A percentile compares a stretch with the other conserved stretches of the same genome.
These are phyloP conservation scores for Plasmopara muralis DNA, from an alignment of 352 stramenopile genomes.

Conservation along the genomic window DNA sequence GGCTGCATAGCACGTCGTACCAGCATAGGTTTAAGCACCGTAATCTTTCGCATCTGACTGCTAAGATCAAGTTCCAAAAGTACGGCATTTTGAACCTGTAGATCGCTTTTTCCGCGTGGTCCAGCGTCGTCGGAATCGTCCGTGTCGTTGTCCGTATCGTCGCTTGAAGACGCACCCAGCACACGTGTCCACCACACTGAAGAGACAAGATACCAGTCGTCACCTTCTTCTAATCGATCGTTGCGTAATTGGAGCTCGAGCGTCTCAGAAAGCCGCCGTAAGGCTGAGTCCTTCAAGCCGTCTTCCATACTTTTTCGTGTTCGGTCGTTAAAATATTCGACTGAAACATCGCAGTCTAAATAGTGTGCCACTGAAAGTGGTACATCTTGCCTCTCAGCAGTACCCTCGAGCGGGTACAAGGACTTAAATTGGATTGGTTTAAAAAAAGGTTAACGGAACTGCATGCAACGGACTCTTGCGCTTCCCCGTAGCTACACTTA, in stretches of 20 bases:
- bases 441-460: too few relatives aligned
- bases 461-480: too few relatives aligned
- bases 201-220: conserved; percentile 58
- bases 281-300: not conserved
- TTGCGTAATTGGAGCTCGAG: conserved; percentile 26
- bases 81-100: conserved; percentile 33
- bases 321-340: not conserved
- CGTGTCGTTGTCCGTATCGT: conserved; percentile 19
- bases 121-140: conserved; percentile 30
- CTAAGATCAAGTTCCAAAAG: conserved; percentile 49
- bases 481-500: too few relatives aligned
- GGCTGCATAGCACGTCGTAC: conserved; percentile 14
- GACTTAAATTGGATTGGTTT: too few relatives aligned
- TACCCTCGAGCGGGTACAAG: not conserved
- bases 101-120: conserved; percentile 6
- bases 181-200: conserved; percentile 46
- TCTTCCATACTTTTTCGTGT: conserved; percentile 1
- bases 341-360: not conserved
- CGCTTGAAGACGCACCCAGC: conserved; percentile 10
- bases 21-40: conserved; percentile 55
- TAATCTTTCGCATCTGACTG: conserved; percentile 29
- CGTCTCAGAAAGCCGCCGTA: conserved; percentile 12
- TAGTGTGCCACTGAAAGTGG: not conserved
- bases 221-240: conserved; percentile 41
- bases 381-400: too few relatives aligned